phyloP scores from a whole-genome alignment of 2,329 filamentous ascomycete species.

The Fonsecaea nubica region DNA sequence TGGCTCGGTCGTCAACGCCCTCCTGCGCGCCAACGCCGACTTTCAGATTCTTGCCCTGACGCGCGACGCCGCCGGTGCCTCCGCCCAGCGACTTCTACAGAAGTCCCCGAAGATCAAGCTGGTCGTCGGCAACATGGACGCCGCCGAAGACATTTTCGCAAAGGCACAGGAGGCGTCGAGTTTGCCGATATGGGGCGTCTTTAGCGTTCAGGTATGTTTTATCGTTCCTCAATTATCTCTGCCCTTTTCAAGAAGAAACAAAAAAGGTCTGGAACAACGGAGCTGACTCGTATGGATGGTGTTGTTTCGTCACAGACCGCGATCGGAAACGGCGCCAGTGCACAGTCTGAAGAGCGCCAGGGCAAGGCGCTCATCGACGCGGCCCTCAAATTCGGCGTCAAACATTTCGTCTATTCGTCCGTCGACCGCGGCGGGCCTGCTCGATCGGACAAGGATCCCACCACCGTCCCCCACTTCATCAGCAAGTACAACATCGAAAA shows the following conservation, averaged over 20 bases:
- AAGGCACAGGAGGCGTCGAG: slow-evolving; percentile 17
- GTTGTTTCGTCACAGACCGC: neutral
- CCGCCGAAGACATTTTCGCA: slow-evolving; percentile 28
- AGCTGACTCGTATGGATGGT: neutral
- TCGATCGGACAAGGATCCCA: slow-evolving; percentile 36
- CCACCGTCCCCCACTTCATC: slow-evolving; percentile 41
- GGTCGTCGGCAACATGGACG: slow-evolving; percentile 35
- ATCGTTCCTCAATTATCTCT: neutral
- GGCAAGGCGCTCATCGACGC: slow-evolving; percentile 49
- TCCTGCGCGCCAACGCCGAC: slow-evolving; percentile 44
- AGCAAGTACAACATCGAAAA: slow-evolving; percentile 42
- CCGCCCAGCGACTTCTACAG: slow-evolving; percentile 29
- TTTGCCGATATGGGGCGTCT: slow-evolving; percentile 37
- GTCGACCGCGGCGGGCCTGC: slow-evolving; percentile 45
- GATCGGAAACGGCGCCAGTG: slow-evolving; percentile 23
- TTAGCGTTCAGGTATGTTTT: slow-evolving; percentile 28
- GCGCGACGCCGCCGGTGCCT: slow-evolving; percentile 28
- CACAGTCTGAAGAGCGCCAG: slow-evolving; percentile 44
- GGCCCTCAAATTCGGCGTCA: slow-evolving; percentile 43
- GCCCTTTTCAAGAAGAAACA: too few species aligned
- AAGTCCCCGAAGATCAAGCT: slow-evolving; percentile 34
- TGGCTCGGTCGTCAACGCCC: slow-evolving; percentile 52
- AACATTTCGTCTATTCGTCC: slow-evolving; percentile 48
- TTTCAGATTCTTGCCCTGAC: slow-evolving; percentile 37
- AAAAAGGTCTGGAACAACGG: neutral